A percentile compares a stretch with the other conserved stretches of the same genome.
Evolutionary conservation across 1,284 basidiomycete species (phyloP).

Genomic region (Leccinum fallax): DNA sequence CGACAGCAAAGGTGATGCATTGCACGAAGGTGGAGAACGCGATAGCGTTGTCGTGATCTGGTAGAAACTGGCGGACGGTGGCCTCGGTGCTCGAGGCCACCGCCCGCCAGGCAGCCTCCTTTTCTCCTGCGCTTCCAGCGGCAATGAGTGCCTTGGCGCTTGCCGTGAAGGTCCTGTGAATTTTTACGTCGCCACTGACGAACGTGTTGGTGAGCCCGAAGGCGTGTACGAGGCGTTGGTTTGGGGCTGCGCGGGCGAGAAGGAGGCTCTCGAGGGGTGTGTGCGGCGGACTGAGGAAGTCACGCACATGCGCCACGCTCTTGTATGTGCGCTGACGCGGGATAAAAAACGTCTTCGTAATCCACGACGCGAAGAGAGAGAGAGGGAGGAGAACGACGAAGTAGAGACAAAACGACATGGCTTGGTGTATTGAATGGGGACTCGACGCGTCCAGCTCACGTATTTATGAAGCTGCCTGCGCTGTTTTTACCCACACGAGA

Average conservation of each 20-base stretch:
- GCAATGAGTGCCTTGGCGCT: constrained; percentile 25
- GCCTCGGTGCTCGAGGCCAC: constrained; percentile 35
- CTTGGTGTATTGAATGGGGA: not conserved
- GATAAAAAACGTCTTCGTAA: not conserved
- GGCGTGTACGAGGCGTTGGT: constrained; percentile 44
- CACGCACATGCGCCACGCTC: constrained; percentile 1
- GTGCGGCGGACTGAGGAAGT: constrained; percentile 33
- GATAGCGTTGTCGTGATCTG: constrained; percentile 1
- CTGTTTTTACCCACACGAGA: not conserved
- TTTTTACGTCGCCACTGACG: constrained; percentile 35
- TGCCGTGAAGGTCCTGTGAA: constrained; percentile 35
- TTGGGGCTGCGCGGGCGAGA: constrained; percentile 43
- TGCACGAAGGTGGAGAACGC: constrained; percentile 45
- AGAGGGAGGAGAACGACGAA: constrained; percentile 6
- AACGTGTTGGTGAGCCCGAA: constrained; percentile 54
- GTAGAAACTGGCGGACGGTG: constrained; percentile 20
- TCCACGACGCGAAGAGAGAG: not conserved
- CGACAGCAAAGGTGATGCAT: constrained; percentile 43
- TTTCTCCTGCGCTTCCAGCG: constrained; percentile 1
- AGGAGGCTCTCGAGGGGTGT: constrained; percentile 30
- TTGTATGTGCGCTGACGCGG: constrained; percentile 17
- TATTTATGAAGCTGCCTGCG: constrained; percentile 21
- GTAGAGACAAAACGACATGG: constrained; percentile 2
- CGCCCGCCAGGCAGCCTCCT: constrained; percentile 15
- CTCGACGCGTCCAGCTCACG: not conserved